phyloP scores from a whole-genome alignment of 2,329 filamentous ascomycete genomes.

The Aspergillus melleus region DNA sequence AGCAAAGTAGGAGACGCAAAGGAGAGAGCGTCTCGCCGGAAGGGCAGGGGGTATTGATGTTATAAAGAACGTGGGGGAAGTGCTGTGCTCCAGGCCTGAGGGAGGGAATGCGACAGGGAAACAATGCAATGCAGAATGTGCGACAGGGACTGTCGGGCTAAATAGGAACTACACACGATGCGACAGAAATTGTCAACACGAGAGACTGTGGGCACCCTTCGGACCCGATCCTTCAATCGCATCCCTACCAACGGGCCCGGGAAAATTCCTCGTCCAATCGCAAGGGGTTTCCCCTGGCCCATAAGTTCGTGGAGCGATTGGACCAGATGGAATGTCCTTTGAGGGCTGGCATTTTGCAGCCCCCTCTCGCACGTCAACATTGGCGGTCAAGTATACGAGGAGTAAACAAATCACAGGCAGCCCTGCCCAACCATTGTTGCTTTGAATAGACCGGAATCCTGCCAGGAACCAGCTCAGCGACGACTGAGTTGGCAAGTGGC shows the following conservation, averaged over 20 bases:
- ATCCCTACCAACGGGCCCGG: background rate
- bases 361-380: background rate
- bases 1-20: slow-evolving; percentile 21
- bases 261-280: slow-evolving; percentile 15
- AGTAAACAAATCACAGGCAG: slow-evolving; percentile 1
- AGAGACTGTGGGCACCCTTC: background rate
- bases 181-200: slow-evolving; percentile 1
- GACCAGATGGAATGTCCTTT: background rate
- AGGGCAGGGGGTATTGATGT: slow-evolving; percentile 4
- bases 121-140: slow-evolving; percentile 11
- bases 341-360: background rate
- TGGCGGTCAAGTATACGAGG: background rate
- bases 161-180: slow-evolving; percentile 2
- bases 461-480: background rate
- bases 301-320: background rate
- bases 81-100: slow-evolving; percentile 22
- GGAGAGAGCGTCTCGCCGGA: slow-evolving; percentile 26
- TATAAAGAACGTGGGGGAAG: slow-evolving; percentile 30
- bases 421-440: slow-evolving; percentile 1
- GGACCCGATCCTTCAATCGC: background rate
- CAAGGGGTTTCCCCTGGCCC: slow-evolving; percentile 14
- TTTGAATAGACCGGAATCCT: slow-evolving; percentile 3
- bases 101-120: slow-evolving; percentile 17
- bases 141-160: slow-evolving; percentile 6
- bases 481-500: background rate